Base-by-base conservation (phyloP, 2,329 filamentous ascomycete species). In the Dactylella cylindrospora region DNA sequence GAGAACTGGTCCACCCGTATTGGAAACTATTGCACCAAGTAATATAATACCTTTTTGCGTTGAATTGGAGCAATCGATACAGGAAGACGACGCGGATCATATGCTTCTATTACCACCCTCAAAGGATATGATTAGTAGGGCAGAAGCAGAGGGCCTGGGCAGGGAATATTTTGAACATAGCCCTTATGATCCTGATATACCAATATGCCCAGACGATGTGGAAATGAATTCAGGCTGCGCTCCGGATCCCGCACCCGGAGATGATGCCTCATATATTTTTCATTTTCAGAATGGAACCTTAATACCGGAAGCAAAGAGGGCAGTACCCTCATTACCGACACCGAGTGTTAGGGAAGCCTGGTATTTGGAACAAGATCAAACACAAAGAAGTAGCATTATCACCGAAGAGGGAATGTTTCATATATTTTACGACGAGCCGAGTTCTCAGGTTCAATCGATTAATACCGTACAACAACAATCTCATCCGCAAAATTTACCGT, bases 21-120 rank as follows among this genome's bases (percentile, higher is more conserved):
- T 50, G 17, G 57, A 62, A 17, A 62, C 57, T 6, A 31, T 62
- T 2, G 38, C 33, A 8, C 57, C 57, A 3, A 49, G 39, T 7
- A 62, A 62, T 54, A 62, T 62, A 13, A 62, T 62, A 2, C 57
- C 57, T n/a, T 62, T 62, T 26, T 62, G 57, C n/a, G 44, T 62
- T 13, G 43, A 28, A 13, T 40, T 62, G 3, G 57, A 62, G 12
- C 35, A 52, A 19, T 10, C 32, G 4, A 62, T 62, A 13, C 57
- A 62, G 19, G 57, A 62, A 22, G 57, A 62, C 13, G 57, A 62
- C 45, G 57, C 57, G 25, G 32, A 22, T 26, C 50, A 62, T 45
- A 39, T 38, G 5, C 35, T 62, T 13, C 31, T 62, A 15, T 25
- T 62, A 8, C 57, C 57, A 8, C 4, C 12, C 2, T 3, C 17